Evolutionary conservation across 495 filamentous ascomycete species (phyloP).

Genomic region (Aspergillus affinis): DNA sequence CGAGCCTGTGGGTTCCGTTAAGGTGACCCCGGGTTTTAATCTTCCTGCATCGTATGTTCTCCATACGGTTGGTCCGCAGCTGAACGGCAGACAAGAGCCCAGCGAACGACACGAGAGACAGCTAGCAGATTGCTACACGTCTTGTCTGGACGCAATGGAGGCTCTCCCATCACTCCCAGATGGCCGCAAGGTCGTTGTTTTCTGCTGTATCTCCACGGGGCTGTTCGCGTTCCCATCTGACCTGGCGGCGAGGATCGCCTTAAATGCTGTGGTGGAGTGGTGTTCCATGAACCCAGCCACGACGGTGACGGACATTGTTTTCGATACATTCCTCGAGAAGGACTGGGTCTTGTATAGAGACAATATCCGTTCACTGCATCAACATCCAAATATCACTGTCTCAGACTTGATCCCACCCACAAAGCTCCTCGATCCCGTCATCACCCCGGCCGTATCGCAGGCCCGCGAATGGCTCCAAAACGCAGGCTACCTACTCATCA

Average conservation of each 20-base stretch:
- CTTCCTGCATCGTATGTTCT: conserved; percentile 21
- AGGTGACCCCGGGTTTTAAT: conserved; percentile 25
- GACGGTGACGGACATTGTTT: conserved; percentile 25
- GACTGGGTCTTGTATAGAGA: conserved; percentile 20
- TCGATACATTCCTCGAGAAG: conserved; percentile 22
- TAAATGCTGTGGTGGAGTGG: conserved; percentile 22
- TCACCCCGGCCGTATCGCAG: conserved; percentile 10
- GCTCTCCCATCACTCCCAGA: conserved; percentile 12
- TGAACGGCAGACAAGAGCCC: conserved; percentile 9
- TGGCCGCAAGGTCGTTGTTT: conserved; percentile 22
- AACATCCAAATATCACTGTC: not conserved
- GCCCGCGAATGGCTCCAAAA: conserved; percentile 20
- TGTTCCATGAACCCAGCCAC: conserved; percentile 15
- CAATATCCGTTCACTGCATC: not conserved
- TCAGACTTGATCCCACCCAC: not conserved
- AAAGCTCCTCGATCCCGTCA: not conserved
- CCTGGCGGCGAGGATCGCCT: conserved; percentile 18
- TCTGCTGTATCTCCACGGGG: conserved; percentile 31
- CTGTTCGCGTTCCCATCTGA: conserved; percentile 27
- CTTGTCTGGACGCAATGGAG: conserved; percentile 20
- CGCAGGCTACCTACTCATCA: conserved; percentile 23
- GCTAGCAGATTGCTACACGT: conserved; percentile 20
- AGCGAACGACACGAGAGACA: conserved; percentile 5
- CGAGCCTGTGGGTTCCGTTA: conserved; percentile 18
- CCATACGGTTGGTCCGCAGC: conserved; percentile 29